These are phyloP conservation scores for Saccharomycopsis hybrid DNA, from an alignment of 1,139 yeast genomes.

Conservation along the genomic window DNA sequence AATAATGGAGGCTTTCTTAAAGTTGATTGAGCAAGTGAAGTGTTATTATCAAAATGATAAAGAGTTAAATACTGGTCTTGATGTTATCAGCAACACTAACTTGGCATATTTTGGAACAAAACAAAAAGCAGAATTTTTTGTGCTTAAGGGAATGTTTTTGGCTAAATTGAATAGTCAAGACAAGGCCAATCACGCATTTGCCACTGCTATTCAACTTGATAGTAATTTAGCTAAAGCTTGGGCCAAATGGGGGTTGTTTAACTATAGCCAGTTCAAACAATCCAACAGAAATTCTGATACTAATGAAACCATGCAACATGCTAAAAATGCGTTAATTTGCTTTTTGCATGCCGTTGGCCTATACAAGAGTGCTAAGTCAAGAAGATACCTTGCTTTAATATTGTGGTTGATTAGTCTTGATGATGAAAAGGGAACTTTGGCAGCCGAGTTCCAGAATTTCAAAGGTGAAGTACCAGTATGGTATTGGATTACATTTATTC, in stretches of 20 bases:
- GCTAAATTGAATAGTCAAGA: conserved; percentile 86
- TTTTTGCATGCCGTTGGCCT: conserved; percentile 96
- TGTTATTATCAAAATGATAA: conserved; percentile 89
- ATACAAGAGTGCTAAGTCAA: conserved; percentile 86
- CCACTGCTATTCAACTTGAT: conserved; percentile 96
- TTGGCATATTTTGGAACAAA: conserved; percentile 94
- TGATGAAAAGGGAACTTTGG: conserved; percentile 73
- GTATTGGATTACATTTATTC: conserved; percentile 98
- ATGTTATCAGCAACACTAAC: conserved; percentile 96
- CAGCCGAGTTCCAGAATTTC: conserved; percentile 85
- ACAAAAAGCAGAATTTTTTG: conserved; percentile 96
- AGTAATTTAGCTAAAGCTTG: conserved; percentile 94
- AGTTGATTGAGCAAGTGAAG: conserved; percentile 93
- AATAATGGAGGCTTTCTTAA: conserved; percentile 95
- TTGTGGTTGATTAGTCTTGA: conserved; percentile 92
- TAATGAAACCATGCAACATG: conserved; percentile 65
- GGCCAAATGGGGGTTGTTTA: conserved; percentile 99
- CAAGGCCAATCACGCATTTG: conserved; percentile 96
- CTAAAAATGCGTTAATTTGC: conserved; percentile 92
- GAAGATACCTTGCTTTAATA: conserved; percentile 82
- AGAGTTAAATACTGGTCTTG: conserved; percentile 90
- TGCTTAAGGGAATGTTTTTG: conserved; percentile 95
- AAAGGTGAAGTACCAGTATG: conserved; percentile 97
- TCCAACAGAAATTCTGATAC: conserved; percentile 24
- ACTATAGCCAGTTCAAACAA: conserved; percentile 82